Conservation (phyloP, 306 rosid species). For the Dalbergia cochinchinensis region DNA sequence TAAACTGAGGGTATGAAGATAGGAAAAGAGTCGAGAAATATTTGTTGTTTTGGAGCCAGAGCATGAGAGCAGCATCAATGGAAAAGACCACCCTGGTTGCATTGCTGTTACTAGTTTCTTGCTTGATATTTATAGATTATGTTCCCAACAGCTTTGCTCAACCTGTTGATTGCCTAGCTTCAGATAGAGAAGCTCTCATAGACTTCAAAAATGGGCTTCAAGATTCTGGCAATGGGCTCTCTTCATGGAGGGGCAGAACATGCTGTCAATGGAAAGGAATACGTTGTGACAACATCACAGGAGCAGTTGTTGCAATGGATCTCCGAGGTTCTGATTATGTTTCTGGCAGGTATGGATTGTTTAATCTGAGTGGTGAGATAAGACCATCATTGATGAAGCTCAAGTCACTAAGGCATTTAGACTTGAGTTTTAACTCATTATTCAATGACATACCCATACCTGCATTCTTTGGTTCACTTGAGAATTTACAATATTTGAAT, state of each 20-base stretch:
- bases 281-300: constrained; percentile 45
- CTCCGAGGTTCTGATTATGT: constrained; percentile 23
- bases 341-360: constrained; percentile 35
- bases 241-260: constrained; percentile 54
- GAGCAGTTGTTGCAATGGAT: constrained; percentile 52
- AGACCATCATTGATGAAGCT: constrained; percentile 56
- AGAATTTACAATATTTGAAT: constrained; percentile 58
- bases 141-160: neutral
- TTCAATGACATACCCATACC: constrained; percentile 50
- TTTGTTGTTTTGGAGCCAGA: neutral
- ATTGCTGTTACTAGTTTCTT: constrained; percentile 23
- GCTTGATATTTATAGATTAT: neutral
- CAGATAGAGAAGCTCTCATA: constrained; percentile 50
- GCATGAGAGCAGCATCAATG: constrained; percentile 13
- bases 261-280: constrained; percentile 61
- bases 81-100: constrained; percentile 27
- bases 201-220: constrained; percentile 58
- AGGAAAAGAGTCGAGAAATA: neutral
- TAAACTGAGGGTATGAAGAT: neutral
- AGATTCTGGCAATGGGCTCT: constrained; percentile 51
- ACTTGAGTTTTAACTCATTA: constrained; percentile 55
- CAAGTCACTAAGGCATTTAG: constrained; percentile 51
- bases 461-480: constrained; percentile 48
- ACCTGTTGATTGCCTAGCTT: constrained; percentile 36
- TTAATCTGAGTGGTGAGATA: constrained; percentile 55